Evolutionary conservation across 2,329 filamentous ascomycete genomes (phyloP).

Genomic region (Penicillium hesseltinei): DNA sequence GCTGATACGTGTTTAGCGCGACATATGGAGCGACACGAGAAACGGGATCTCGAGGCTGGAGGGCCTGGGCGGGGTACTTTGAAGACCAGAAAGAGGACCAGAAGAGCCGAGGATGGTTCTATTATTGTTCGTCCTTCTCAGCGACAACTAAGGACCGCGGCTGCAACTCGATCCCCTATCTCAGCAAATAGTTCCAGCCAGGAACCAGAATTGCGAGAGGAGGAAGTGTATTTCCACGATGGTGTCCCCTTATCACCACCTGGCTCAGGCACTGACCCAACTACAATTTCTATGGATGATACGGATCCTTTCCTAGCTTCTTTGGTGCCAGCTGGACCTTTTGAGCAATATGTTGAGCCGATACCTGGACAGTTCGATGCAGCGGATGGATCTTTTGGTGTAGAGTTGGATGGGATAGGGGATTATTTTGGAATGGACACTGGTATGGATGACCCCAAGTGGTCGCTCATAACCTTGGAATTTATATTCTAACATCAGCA

Average conservation of each 20-base stretch:
- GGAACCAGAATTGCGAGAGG: neutral
- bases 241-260: conserved; percentile 31
- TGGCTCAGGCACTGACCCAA: conserved; percentile 25
- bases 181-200: conserved; percentile 17
- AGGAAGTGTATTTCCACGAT: conserved; percentile 12
- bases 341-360: conserved; percentile 34
- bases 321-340: conserved; percentile 32
- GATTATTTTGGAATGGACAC: conserved; percentile 61
- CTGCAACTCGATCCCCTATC: conserved; percentile 1
- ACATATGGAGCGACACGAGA: conserved; percentile 55
- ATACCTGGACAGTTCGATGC: conserved; percentile 36
- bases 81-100: conserved; percentile 52
- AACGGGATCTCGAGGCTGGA: conserved; percentile 53
- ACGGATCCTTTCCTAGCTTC: conserved; percentile 31
- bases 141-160: conserved; percentile 19
- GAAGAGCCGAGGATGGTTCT: conserved; percentile 49
- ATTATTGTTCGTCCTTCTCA: conserved; percentile 44
- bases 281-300: conserved; percentile 24
- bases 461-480: too few species aligned
- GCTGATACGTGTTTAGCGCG: conserved; percentile 46
- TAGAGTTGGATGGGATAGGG: conserved; percentile 34
- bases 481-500: neutral
- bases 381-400: conserved; percentile 32
- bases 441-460: conserved; percentile 26
- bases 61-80: conserved; percentile 48